phyloP scores from a whole-genome alignment of 441 rosid genomes.

The Croton setiger region DNA sequence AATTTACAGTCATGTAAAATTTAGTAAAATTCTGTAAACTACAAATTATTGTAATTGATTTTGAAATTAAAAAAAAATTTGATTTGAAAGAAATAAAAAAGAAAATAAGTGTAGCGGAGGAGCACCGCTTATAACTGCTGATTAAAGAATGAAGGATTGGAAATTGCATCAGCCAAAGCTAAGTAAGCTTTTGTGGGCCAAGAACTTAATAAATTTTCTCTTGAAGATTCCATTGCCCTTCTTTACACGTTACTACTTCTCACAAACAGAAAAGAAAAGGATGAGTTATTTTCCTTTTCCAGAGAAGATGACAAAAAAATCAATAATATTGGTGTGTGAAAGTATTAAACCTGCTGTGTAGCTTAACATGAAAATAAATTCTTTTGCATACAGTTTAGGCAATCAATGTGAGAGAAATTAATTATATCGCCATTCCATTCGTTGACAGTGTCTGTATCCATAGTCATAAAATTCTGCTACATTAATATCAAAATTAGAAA shows the following conservation, averaged over 20 bases:
- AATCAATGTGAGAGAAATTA: not conserved
- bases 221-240: not conserved
- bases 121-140: too few relatives aligned
- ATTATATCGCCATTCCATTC: too few relatives aligned
- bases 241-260: not conserved
- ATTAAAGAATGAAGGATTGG: not conserved
- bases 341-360: not conserved
- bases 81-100: too few relatives aligned
- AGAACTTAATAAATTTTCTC: not conserved
- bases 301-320: conserved; percentile 1
- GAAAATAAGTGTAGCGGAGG: too few relatives aligned
- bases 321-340: not conserved
- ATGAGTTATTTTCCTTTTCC: too few relatives aligned
- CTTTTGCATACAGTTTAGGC: not conserved
- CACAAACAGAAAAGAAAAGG: not conserved
- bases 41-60: too few relatives aligned
- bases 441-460: not conserved
- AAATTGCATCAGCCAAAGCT: not conserved
- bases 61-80: too few relatives aligned
- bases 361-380: not conserved
- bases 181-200: conserved; percentile 5
- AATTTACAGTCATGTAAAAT: too few relatives aligned
- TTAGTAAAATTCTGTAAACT: too few relatives aligned
- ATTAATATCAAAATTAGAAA: not conserved
- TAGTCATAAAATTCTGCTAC: not conserved